These are phyloP conservation scores for Apiotrichum brassicae DNA, from an alignment of 1,284 basidiomycete genomes.

Conservation along the genomic window DNA sequence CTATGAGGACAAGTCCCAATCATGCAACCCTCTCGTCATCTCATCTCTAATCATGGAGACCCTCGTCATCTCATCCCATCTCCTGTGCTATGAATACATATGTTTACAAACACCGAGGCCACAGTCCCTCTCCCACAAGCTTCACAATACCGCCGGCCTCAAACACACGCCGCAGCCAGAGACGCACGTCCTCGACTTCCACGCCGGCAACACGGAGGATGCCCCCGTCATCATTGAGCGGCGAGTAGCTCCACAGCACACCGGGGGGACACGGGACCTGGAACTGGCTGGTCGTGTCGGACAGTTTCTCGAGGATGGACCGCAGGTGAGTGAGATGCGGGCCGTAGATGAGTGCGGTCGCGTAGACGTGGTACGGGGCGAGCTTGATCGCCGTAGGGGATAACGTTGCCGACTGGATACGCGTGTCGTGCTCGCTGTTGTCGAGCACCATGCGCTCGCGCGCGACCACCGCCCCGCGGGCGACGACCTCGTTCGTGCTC, in stretches of 20 bases:
- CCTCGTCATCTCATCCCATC: too few species aligned
- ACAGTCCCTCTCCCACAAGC: constrained; percentile 43
- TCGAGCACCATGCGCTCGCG: constrained; percentile 20
- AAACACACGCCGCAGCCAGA: constrained; percentile 38
- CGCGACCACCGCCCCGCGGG: constrained; percentile 43
- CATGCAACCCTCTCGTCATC: too few species aligned
- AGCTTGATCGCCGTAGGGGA: constrained; percentile 23
- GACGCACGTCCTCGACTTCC: constrained; percentile 40
- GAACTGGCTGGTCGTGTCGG: constrained; percentile 31
- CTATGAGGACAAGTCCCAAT: too few species aligned
- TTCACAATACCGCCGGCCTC: constrained; percentile 29
- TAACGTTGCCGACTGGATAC: not conserved
- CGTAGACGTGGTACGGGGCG: constrained; percentile 45
- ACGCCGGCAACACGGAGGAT: constrained; percentile 39
- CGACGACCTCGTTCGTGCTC: constrained; percentile 75
- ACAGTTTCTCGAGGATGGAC: constrained; percentile 19
- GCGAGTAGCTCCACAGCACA: constrained; percentile 41
- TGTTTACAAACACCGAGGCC: constrained; percentile 32
- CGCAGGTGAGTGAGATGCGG: constrained; percentile 29
- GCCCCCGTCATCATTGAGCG: constrained; percentile 28
- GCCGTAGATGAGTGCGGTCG: constrained; percentile 41
- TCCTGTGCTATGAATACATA: too few species aligned
- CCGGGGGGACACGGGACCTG: constrained; percentile 29
- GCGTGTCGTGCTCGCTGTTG: not conserved
- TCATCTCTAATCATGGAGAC: too few species aligned